Conservation (phyloP, 805 yeast species). For the Cyberlindnera suaveolens region DNA sequence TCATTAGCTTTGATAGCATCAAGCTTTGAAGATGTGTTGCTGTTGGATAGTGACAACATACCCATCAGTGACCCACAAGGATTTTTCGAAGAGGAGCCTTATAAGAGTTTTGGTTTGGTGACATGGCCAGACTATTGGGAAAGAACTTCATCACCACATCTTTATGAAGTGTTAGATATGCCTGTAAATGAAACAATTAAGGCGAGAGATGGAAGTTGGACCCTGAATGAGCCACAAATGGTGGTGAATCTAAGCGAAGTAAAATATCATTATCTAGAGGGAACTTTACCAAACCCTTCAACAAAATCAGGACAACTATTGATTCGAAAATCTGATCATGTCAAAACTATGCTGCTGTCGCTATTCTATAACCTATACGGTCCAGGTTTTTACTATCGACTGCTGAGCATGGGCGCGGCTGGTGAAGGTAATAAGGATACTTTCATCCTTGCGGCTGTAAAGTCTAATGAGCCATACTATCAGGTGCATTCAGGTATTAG, state of each 20-base stretch:
- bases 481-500: conserved; percentile 35
- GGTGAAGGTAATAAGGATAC: conserved; percentile 84
- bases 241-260: conserved; percentile 23
- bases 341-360: conserved; percentile 51
- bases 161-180: conserved; percentile 46
- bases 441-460: conserved; percentile 56
- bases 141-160: conserved; percentile 57
- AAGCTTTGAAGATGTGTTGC: conserved; percentile 64
- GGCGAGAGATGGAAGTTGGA: conserved; percentile 21
- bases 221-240: conserved; percentile 7
- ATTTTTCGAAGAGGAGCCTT: conserved; percentile 40
- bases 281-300: conserved; percentile 60
- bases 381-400: conserved; percentile 58
- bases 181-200: conserved; percentile 23
- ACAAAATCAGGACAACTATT: conserved; percentile 67
- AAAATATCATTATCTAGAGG: conserved; percentile 54
- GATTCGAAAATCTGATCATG: conserved; percentile 52
- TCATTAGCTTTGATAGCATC: conserved; percentile 69
- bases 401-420: conserved; percentile 64
- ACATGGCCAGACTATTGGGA: conserved; percentile 79
- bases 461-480: conserved; percentile 30
- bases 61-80: conserved; percentile 44
- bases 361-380: conserved; percentile 64
- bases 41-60: conserved; percentile 71
- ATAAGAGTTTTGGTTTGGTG: conserved; percentile 42